Evolutionary conservation across 345 rosid species (phyloP).

Genomic region (Kernera saxatilis): DNA sequence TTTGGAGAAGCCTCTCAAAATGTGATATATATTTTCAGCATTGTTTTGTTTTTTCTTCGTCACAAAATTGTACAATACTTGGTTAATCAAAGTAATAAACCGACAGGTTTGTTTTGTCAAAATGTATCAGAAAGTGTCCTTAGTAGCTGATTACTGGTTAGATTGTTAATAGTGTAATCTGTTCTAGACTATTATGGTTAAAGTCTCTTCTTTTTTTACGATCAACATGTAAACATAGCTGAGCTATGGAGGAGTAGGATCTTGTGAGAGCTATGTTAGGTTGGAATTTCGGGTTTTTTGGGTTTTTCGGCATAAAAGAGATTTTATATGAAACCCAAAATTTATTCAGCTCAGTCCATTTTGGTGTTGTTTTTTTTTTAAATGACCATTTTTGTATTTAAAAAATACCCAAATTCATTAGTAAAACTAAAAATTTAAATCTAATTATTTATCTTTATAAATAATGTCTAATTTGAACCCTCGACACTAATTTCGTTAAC

Average conservation of each 20-base stretch:
- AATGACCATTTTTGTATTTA: too few species aligned
- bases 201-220: neutral
- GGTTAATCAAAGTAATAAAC: conserved; percentile 22
- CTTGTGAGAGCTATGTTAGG: neutral
- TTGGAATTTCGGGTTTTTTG: neutral
- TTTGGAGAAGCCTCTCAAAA: neutral
- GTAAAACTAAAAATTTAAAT: too few species aligned
- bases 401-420: too few species aligned
- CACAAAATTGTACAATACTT: conserved; percentile 20
- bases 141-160: neutral
- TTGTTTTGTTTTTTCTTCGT: neutral
- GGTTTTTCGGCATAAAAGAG: neutral
- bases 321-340: neutral
- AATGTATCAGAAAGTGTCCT: neutral
- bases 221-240: neutral
- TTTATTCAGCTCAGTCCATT: neutral
- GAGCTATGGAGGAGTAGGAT: neutral
- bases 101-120: conserved; percentile 4
- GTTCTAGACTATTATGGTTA: neutral
- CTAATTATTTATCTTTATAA: too few species aligned
- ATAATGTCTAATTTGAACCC: too few species aligned
- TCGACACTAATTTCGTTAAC: too few species aligned
- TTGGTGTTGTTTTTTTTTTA: too few species aligned
- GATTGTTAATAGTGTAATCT: neutral
- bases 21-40: conserved; percentile 9